Conservation (phyloP, 2,329 filamentous ascomycete species). For the Aspergillus sclerotialis region DNA sequence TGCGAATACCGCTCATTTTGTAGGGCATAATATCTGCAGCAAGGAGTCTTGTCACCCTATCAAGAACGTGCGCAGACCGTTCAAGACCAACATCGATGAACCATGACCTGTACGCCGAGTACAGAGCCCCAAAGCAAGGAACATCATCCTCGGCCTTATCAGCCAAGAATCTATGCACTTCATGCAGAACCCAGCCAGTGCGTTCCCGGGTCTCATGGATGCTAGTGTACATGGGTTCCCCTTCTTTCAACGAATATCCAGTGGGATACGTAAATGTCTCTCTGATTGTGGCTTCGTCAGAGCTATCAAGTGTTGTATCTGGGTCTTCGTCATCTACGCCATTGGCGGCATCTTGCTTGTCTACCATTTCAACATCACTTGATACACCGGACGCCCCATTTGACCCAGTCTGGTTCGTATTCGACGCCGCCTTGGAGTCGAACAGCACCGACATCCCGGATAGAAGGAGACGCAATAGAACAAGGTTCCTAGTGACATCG, state of each 20-base stretch:
- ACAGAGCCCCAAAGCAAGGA: constrained; percentile 85
- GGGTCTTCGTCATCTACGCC: constrained; percentile 31
- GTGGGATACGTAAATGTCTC: constrained; percentile 83
- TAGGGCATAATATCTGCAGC: constrained; percentile 83
- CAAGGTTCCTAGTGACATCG: constrained; percentile 83
- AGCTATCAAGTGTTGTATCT: constrained; percentile 48
- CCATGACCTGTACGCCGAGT: constrained; percentile 89
- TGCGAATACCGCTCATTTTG: constrained; percentile 86
- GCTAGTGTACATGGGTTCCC: constrained; percentile 60
- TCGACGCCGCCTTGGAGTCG: constrained; percentile 66
- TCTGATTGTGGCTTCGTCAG: constrained; percentile 58
- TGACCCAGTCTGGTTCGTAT: constrained; percentile 31
- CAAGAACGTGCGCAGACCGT: constrained; percentile 84
- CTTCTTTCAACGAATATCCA: constrained; percentile 68
- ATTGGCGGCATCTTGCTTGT: constrained; percentile 29
- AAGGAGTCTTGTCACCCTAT: constrained; percentile 77
- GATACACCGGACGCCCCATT: constrained; percentile 33
- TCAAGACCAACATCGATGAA: constrained; percentile 97
- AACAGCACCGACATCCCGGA: constrained; percentile 88
- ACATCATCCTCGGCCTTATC: constrained; percentile 91
- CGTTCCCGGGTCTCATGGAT: constrained; percentile 77
- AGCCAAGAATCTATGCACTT: constrained; percentile 76
- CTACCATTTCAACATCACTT: constrained; percentile 40
- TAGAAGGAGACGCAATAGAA: constrained; percentile 78
- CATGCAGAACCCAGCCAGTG: constrained; percentile 72